A percentile compares a stretch with the other conserved stretches of the same genome.
These are phyloP conservation scores for Rhodotorula sphaerocarpa DNA, from an alignment of 768 basidiomycete genomes.

Conservation along the genomic window DNA sequence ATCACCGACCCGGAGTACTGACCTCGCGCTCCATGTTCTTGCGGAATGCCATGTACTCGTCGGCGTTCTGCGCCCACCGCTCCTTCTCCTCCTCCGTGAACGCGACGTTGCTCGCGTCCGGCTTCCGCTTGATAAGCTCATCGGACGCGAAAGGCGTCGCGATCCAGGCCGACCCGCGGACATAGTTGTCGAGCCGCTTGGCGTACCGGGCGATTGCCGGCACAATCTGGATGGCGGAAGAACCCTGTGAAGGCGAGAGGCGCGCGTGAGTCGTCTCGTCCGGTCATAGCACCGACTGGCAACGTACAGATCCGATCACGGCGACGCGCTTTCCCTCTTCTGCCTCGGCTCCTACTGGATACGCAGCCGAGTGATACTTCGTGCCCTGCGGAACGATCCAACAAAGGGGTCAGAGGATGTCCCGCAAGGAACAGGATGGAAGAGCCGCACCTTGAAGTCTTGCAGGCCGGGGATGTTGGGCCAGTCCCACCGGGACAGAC, in stretches of 20 bases:
- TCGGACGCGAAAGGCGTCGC: conserved; percentile 27
- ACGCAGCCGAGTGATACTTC: conserved; percentile 58
- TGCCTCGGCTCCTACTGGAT: conserved; percentile 45
- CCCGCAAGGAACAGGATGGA: too few species aligned
- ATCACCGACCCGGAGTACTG: background rate
- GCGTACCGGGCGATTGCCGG: conserved; percentile 24
- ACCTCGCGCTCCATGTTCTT: conserved; percentile 33
- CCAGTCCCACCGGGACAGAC: conserved; percentile 56
- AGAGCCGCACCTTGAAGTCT: conserved; percentile 45
- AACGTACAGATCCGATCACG: conserved; percentile 38
- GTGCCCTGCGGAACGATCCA: conserved; percentile 44
- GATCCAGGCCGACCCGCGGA: conserved; percentile 32
- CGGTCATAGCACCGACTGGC: too few species aligned
- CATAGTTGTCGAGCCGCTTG: conserved; percentile 26
- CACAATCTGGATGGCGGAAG: conserved; percentile 33
- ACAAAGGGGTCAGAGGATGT: too few species aligned
- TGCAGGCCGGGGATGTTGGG: conserved; percentile 57
- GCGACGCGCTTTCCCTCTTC: conserved; percentile 39
- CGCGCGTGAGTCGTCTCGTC: background rate
- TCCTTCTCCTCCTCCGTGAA: conserved; percentile 34
- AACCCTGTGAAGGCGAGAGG: conserved; percentile 3
- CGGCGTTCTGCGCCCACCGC: conserved; percentile 10
- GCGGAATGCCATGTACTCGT: conserved; percentile 21
- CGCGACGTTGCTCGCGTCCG: conserved; percentile 25
- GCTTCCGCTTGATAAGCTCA: conserved; percentile 18